A percentile compares a stretch with the other conserved stretches of the same genome.
These are phyloP conservation scores for Ganoderma boninense DNA, from an alignment of 1,284 basidiomycete species.

Conservation along the genomic window DNA sequence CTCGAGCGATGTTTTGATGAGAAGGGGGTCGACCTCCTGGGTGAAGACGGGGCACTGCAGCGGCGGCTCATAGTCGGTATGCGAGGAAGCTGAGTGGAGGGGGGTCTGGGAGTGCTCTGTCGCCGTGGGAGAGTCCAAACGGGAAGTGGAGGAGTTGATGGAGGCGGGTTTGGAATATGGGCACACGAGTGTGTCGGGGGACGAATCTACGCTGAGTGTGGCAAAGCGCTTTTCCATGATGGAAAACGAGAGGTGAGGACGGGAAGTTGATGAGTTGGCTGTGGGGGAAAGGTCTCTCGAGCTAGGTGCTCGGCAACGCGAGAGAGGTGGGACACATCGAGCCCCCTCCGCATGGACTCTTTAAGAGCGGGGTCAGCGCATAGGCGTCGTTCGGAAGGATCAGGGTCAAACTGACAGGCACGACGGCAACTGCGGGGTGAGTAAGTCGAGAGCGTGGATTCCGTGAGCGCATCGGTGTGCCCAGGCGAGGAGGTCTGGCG, in stretches of 20 bases:
- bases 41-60: conserved; percentile 39
- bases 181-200: conserved; percentile 28
- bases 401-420: conserved; percentile 28
- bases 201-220: conserved; percentile 17
- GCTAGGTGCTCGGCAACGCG: conserved; percentile 4
- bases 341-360: conserved; percentile 6
- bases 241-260: conserved; percentile 9
- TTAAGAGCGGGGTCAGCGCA: conserved; percentile 27
- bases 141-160: conserved; percentile 27
- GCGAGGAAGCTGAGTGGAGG: conserved; percentile 31
- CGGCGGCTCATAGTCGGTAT: conserved; percentile 26
- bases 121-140: conserved; percentile 23
- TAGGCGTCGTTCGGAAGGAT: conserved; percentile 25
- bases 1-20: conserved; percentile 43
- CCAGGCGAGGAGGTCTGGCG: conserved; percentile 26
- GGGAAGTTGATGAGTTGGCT: conserved; percentile 15
- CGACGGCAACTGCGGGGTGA: conserved; percentile 7
- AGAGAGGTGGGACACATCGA: conserved; percentile 8
- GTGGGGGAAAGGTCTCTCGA: not conserved
- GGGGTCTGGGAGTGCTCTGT: conserved; percentile 34
- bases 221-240: conserved; percentile 28
- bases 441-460: conserved; percentile 27
- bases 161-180: conserved; percentile 25
- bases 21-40: conserved; percentile 42
- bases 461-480: conserved; percentile 26